phyloP scores from a whole-genome alignment of 208 protist genomes.

The Porcisia deanei region DNA sequence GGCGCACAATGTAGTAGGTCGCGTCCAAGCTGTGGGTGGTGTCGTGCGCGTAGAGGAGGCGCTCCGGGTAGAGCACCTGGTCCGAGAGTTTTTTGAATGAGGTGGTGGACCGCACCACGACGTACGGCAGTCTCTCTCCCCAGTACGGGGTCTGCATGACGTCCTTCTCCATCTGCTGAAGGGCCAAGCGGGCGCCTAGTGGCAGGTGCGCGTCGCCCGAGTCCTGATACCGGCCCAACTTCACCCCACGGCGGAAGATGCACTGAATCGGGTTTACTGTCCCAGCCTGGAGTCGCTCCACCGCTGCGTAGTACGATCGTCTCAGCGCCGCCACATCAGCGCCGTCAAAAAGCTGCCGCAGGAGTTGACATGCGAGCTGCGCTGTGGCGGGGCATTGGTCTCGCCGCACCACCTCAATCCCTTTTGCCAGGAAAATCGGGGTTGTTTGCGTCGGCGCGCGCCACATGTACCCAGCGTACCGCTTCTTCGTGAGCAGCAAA shows the following conservation, averaged over 20 bases:
- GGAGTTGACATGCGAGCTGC: constrained; percentile 36
- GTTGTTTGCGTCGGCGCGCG: constrained; percentile 92
- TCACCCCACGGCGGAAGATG: constrained; percentile 83
- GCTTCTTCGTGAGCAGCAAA: constrained; percentile 99
- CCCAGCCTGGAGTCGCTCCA: constrained; percentile 55
- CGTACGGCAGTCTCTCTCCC: constrained; percentile 79
- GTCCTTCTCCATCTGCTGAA: constrained; percentile 65
- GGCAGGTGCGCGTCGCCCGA: constrained; percentile 42
- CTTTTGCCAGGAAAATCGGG: constrained; percentile 98
- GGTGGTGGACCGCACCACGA: constrained; percentile 47
- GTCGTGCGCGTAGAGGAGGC: constrained; percentile 41
- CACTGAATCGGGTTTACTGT: constrained; percentile 51
- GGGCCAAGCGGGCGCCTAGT: constrained; percentile 58
- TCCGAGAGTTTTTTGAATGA: constrained; percentile 22
- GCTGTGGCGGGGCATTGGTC: constrained; percentile 97
- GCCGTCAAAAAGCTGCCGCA: constrained; percentile 62
- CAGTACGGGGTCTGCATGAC: constrained; percentile 62
- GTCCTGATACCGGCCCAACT: constrained; percentile 60
- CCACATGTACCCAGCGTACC: constrained; percentile 99
- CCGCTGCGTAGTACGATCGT: constrained; percentile 33
- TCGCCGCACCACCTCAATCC: constrained; percentile 98
- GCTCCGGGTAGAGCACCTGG: constrained; percentile 56
- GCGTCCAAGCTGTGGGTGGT: constrained; percentile 40
- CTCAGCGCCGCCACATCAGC: constrained; percentile 29
- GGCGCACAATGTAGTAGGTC: constrained; percentile 78